These are phyloP conservation scores for Lichtheimia corymbifera DNA, from an alignment of 371 early-diverging fungal genomes.

Conservation along the genomic window DNA sequence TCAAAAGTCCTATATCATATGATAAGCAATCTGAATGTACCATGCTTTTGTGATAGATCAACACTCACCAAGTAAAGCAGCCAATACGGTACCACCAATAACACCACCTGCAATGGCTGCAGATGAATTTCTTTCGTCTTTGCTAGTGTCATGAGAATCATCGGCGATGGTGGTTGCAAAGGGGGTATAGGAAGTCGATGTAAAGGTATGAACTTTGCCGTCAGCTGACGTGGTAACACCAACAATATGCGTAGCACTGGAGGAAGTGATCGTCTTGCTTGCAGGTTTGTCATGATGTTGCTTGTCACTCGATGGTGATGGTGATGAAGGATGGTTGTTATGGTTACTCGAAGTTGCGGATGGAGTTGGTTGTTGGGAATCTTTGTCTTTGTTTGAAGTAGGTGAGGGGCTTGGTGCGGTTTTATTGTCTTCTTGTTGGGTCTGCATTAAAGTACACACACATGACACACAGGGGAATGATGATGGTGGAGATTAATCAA, in stretches of 20 bases:
- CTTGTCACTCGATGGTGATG: neutral
- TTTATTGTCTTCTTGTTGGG: too few relatives aligned
- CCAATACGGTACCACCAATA: constrained; percentile 7
- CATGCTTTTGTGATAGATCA: too few relatives aligned
- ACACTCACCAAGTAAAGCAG: constrained; percentile 11
- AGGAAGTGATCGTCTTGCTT: constrained; percentile 10
- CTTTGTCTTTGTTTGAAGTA: too few relatives aligned
- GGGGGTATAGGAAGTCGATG: constrained; percentile 11
- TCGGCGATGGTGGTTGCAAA: constrained; percentile 9
- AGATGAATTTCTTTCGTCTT: neutral
- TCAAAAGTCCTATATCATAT: constrained; percentile 1
- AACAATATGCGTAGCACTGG: constrained; percentile 11
- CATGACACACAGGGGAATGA: too few relatives aligned
- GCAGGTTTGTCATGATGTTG: neutral
- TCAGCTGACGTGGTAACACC: constrained; percentile 13
- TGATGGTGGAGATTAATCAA: too few relatives aligned
- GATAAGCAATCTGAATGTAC: neutral
- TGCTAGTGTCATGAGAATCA: neutral
- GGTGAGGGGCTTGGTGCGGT: too few relatives aligned
- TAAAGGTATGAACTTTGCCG: constrained; percentile 9
- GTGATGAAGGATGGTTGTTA: neutral
- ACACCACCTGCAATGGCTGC: constrained; percentile 8
- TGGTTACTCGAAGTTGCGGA: too few relatives aligned
- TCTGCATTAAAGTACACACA: too few relatives aligned
- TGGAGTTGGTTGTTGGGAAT: too few relatives aligned